Evolutionary conservation across 208 protist genomes (phyloP).

Genomic region (Acanthamoeba quina): DNA sequence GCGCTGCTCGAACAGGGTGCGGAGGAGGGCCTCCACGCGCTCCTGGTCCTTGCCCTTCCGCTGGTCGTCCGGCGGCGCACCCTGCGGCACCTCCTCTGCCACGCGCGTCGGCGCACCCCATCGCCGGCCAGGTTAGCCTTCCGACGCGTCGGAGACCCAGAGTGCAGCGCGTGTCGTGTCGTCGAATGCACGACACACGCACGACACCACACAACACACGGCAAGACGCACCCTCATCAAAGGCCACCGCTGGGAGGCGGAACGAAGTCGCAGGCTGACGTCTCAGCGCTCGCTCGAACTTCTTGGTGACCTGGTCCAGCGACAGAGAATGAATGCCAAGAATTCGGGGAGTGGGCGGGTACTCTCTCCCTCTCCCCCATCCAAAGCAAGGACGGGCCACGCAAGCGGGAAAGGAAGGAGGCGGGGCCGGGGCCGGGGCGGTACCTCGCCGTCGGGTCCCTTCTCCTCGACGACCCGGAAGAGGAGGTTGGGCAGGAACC

Average conservation of each 20-base stretch:
- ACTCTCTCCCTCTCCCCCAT: neutral
- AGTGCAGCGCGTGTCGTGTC: no score
- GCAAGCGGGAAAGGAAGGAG: no score
- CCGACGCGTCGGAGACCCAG: neutral
- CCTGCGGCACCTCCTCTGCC: neutral
- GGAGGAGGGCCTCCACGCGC: neutral
- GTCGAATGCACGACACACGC: no score
- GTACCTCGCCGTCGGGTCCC: slow-evolving; percentile 1
- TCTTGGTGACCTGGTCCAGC: neutral
- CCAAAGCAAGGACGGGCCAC: no score
- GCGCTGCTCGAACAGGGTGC: slow-evolving; percentile 26
- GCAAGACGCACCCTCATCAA: neutral
- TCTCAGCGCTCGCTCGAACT: slow-evolving; percentile 17
- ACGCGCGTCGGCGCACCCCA: neutral
- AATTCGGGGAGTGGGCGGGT: neutral
- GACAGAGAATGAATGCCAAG: no score
- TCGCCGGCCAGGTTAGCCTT: neutral
- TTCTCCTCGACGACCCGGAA: neutral
- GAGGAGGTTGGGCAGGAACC: neutral
- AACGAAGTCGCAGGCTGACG: neutral
- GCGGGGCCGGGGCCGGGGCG: neutral
- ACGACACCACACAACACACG: no score
- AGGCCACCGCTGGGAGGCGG: neutral
- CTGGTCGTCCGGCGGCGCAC: neutral
- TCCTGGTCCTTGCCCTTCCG: slow-evolving; percentile 2